Evolutionary conservation across 257 asterid species (phyloP), one percentile per base, ranked within the genome.

Genomic region (Echium plantagineum): DNA sequence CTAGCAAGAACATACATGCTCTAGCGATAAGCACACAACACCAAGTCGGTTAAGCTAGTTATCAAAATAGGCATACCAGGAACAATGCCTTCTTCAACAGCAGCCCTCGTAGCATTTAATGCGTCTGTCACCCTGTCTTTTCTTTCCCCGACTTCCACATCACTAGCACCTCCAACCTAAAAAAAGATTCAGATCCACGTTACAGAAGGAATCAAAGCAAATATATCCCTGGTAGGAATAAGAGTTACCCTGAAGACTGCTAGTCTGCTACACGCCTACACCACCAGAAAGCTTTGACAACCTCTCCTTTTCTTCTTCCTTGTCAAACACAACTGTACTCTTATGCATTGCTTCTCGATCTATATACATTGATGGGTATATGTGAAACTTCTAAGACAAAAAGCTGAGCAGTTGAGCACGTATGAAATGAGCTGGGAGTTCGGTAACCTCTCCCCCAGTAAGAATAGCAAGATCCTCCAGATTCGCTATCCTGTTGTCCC

Each of bases 81-180:
- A 66, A 86, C 85, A 73, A 84, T 84, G 74, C 95, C 97, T 79
- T 89, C 97, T 78, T 84, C 95, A 62, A 89, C 82, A 58, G 97
- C 97, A 62, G 97, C 97, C 72, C 87, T 76, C 24, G 95, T 86
- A 58, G 97, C 94, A 78, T 89, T 89, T 22, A 89, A 74, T 75
- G 97, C 97, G 79, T 89, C 97, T n/a, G 85, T 89, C 38, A 75
- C 97, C 77, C 97, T 83, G 73, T 89, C 97, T 80, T 86, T 89
- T 82, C 94, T 86, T 69, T 89, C 97, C 65, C 85, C 94, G 72
- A 84, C 90, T 72, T 89, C 97, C 46, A 75, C 72, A 69, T 89
- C 95, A 65, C 95, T 89, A 42, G 85, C 85, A 52, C 97, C 97
- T 61, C 97, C 97, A 60, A 89, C 97, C 97, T 89, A 72, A 61